phyloP scores from a whole-genome alignment of 352 stramenopile genomes.

The Aphanomyces cochlioides region DNA sequence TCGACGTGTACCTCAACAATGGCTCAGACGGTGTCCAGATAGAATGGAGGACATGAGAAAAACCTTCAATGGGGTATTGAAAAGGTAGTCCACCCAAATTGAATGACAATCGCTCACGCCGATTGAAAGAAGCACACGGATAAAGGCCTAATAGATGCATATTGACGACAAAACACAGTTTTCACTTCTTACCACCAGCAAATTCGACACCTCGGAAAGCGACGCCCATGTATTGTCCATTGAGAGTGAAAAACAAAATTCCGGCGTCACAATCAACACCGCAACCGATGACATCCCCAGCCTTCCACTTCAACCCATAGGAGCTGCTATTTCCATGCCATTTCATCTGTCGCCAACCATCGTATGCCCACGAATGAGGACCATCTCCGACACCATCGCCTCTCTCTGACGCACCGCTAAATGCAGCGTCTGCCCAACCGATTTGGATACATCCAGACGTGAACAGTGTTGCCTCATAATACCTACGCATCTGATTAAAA shows the following conservation, averaged over 20 bases:
- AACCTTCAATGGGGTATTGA: slow-evolving; percentile 21
- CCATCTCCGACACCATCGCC: slow-evolving; percentile 91
- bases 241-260: slow-evolving; percentile 89
- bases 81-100: slow-evolving; percentile 82
- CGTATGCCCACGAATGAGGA: slow-evolving; percentile 90
- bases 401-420: slow-evolving; percentile 78
- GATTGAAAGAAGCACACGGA: slow-evolving; percentile 85
- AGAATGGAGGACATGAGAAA: slow-evolving; percentile 5
- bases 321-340: slow-evolving; percentile 86
- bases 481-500: slow-evolving; percentile 33
- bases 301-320: slow-evolving; percentile 89
- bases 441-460: slow-evolving; percentile 93
- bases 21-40: slow-evolving; percentile 1
- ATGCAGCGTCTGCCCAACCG: slow-evolving; percentile 88
- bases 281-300: slow-evolving; percentile 89
- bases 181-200: slow-evolving; percentile 41
- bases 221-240: slow-evolving; percentile 88
- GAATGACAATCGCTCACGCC: slow-evolving; percentile 77
- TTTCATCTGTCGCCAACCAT: slow-evolving; percentile 88
- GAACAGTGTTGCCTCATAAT: slow-evolving; percentile 91
- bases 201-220: slow-evolving; percentile 82
- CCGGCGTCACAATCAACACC: slow-evolving; percentile 82
- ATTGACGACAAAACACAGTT: neutral
- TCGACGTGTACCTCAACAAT: neutral
- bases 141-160: slow-evolving; percentile 43